phyloP scores from a whole-genome alignment of 225 moss, liverwort and hornwort species.

The Pseudisothecium myosuroides region DNA sequence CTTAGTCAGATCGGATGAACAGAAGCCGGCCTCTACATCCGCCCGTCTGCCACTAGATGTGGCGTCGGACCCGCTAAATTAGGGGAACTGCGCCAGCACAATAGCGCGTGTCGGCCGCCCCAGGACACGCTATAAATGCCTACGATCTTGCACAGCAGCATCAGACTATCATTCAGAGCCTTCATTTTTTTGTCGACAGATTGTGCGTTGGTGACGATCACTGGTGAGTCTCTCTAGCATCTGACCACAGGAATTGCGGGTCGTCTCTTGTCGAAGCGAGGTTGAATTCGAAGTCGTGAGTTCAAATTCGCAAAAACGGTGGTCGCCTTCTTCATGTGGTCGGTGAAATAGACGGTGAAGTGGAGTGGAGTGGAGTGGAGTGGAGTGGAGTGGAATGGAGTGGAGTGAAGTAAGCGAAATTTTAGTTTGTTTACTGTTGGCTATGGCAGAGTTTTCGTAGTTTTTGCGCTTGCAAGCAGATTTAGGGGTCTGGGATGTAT shows the following conservation, averaged over 20 bases:
- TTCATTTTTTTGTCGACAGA: background rate
- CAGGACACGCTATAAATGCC: background rate
- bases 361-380: background rate
- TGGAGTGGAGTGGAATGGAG: background rate
- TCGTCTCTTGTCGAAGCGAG: background rate
- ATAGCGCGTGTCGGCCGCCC: background rate
- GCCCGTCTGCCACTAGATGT: background rate
- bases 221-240: background rate
- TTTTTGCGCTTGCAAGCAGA: background rate
- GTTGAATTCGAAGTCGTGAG: too few relatives aligned
- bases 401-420: too few relatives aligned
- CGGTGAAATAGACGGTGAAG: background rate
- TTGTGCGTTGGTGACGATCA: background rate
- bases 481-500: background rate
- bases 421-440: background rate
- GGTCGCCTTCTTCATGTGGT: background rate
- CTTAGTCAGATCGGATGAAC: background rate
- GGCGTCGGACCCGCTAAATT: background rate
- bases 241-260: background rate
- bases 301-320: too few relatives aligned
- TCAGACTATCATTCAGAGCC: too few relatives aligned
- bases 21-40: background rate
- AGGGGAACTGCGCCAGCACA: background rate
- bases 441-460: background rate
- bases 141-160: background rate